Evolutionary conservation across 495 filamentous ascomycete genomes (phyloP), one percentile per base, ranked within the genome.

Genomic region (Talaromyces trachyspermus): DNA sequence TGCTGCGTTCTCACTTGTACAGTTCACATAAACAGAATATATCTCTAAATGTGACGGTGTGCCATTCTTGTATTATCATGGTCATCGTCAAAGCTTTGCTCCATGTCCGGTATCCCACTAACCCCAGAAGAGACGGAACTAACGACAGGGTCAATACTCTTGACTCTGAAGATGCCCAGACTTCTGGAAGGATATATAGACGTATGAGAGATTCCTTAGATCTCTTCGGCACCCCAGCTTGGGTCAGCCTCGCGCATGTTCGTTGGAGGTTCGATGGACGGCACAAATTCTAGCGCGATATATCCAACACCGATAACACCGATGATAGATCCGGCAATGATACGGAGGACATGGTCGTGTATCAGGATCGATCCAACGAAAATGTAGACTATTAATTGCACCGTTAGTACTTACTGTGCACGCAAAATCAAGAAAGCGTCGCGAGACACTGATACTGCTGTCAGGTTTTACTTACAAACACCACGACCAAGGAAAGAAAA

Each of bases 401-500:
- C 49, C 35, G 12, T 61, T 42, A 68, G 58, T 39, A 30, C n/a
- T 15, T 12, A 41, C 40, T 37, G 24, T 19, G n/a, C n/a, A n/a
- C 26, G 2, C 23, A 5, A 44, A 24, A 19, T 19, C 2, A 6
- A 32, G 24, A 29, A 8, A 43, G 20, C 5, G 32, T 30, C 10
- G 24, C 14, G n/a, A 11, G 14, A 22, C 10, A n/a, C 33, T 35
- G 4, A 14, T 27, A 11, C 4, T 27, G 18, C n/a, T 14, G 4
- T 38, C 8, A 32, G 24, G 12, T 12, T 12, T 7, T 6, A 82
- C 89, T 69, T 79, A 96, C 89, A 97, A 63, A 89, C 71, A 63
- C 92, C 92, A 56, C 92, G 89, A 44, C 92, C 92, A 54, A 97
- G 62, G 78, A 99, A 97, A 37, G 84, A 89, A 76, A 96, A 97